Evolutionary conservation across 164 flowering plant species (phyloP), one percentile per base, ranked within the genome.

Genomic region (Amborella trichopoda): DNA sequence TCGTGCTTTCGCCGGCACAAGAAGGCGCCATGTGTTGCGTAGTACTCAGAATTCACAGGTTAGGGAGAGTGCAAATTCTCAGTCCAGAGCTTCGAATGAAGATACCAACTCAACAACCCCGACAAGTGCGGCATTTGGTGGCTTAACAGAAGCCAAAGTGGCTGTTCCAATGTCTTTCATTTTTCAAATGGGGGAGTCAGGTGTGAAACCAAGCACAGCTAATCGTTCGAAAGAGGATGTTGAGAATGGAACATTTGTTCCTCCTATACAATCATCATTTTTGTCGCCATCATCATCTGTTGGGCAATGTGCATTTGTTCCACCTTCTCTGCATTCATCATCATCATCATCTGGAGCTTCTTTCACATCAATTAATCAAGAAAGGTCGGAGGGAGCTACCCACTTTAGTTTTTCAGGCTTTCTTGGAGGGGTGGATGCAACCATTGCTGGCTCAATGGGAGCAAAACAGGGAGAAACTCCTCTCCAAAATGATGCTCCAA

Each of bases 321-420:
- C 39, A 25, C 26, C 40, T 18, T 36, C 23, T 6, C 13, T 61
- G 53, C 53, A 65, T 24, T 26, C 60, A 26, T 55, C 57, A 8
- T 56, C 54, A 13, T 45, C 70, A 28, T 46, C 56, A n/a, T 20
- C 47, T 32, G 63, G 49, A 23, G 12, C 36, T 26, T 38, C 40
- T 20, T 48, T 49, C 25, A 62, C 59, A 44, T 23, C 70, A 5
- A 58, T 20, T 50, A n/a, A n/a, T n/a, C n/a, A n/a, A n/a, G n/a
- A n/a, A n/a, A n/a, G n/a, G n/a, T n/a, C n/a, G n/a, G n/a, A n/a
- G n/a, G n/a, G n/a, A n/a, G n/a, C n/a, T n/a, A n/a, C n/a, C n/a
- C n/a, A n/a, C n/a, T 73, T 68, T 56, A 21, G 33, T 55, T 76
- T 68, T 59, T 48, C 60, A 26, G 57, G 64, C 56, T 60, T 54